Conservation (phyloP, 192 early-diverging fungal species). For the Allomyces arbusculus region DNA sequence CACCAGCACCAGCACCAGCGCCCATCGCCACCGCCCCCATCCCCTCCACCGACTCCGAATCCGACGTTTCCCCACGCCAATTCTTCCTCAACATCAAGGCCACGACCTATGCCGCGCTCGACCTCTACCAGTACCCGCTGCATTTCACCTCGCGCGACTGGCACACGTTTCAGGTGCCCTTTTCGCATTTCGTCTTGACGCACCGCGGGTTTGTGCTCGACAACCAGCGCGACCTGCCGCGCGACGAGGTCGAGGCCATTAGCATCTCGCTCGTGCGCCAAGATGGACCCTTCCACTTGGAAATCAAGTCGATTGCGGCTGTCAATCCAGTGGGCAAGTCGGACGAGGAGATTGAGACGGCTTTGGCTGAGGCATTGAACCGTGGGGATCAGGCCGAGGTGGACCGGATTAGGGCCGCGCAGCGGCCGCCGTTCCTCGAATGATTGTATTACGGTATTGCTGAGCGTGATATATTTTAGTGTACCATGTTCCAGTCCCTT, state of each 20-base stretch:
- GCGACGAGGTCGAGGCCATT: background rate
- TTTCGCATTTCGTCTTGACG: background rate
- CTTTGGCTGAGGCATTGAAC: no score
- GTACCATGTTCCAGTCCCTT: no score
- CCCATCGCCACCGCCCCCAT: no score
- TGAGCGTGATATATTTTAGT: no score
- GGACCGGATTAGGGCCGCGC: no score
- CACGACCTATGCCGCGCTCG: background rate
- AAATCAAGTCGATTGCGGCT: background rate
- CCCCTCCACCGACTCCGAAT: background rate
- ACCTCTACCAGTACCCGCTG: background rate
- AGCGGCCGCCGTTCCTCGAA: no score
- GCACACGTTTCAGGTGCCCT: background rate
- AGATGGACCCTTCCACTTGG: background rate
- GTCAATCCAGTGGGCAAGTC: background rate
- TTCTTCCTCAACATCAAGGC: constrained; percentile 1
- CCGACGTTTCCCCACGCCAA: background rate
- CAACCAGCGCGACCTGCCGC: background rate
- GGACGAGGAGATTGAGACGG: background rate
- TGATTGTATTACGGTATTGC: no score
- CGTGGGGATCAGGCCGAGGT: no score
- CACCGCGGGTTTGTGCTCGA: background rate
- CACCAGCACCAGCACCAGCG: no score
- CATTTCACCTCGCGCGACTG: background rate
- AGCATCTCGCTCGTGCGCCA: background rate